Evolutionary conservation across 2,329 filamentous ascomycete genomes (phyloP), one percentile per base, ranked within the genome.

Genomic region (Periconia sp.): DNA sequence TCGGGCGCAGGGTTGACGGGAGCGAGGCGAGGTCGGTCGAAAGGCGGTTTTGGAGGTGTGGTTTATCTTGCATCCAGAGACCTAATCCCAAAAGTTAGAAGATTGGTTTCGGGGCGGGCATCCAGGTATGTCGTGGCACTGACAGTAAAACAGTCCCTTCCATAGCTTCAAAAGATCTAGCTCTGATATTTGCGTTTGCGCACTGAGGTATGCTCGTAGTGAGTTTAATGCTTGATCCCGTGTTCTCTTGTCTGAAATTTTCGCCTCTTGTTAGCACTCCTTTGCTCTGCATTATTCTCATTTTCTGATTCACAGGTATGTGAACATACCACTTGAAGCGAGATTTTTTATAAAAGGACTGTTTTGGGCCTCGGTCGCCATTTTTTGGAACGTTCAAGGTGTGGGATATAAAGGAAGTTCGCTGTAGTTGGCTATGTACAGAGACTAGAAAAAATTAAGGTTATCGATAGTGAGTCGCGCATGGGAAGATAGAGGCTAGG

Each of bases 11-110:
- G 19, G 81, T 76, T 57, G 83, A 80, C 43, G 89, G 73, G 46
- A 97, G 84, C 1, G 77, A 82, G 42, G 92, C 89, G 51, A 97
- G 87, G 57, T 92, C 87, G 61, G 81, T 77, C 62, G 90, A 89
- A 44, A 97, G 88, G 42, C 84, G 84, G 79, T 96, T 92, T 79
- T 97, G 93, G 2, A 90, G 87, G n/a, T 87, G 77, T 11, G 92
- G 88, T 45, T 92, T 90, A 80, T 97, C 92, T 74, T 88, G 91
- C 87, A 96, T 94, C 88, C 91, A 97, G 67, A 94, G 85, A 68
- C 88, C 88, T 81, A 20, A 19, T 20, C 18, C 11, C 17, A 6
- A 15, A 17, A 30, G 47, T 64, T 40, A 14, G 6, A 40, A 40
- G 41, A 20, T 49, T 27, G 30, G 15, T 37, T 27, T 27, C 15